Evolutionary conservation across 352 stramenopile genomes (phyloP).

Genomic region (Globisporangium echinulatum): DNA sequence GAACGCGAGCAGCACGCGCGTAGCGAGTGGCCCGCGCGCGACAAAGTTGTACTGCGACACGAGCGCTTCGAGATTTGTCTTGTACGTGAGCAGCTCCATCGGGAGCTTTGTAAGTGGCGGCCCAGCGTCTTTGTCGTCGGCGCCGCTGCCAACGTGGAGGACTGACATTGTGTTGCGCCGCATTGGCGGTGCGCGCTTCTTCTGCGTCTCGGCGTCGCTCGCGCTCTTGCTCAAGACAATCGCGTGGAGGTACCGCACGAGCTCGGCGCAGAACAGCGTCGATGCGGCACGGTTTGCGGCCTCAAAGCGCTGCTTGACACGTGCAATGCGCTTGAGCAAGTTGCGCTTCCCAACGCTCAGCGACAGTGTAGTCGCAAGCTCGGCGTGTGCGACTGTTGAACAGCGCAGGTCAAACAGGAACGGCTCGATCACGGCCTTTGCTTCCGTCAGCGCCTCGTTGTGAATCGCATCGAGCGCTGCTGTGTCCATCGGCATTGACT

Average conservation of each 20-base stretch:
- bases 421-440: conserved; percentile 39
- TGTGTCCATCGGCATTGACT: conserved; percentile 52
- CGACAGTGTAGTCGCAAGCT: conserved; percentile 40
- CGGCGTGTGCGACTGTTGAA: conserved; percentile 22
- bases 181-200: conserved; percentile 33
- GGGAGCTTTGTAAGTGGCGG: conserved; percentile 42
- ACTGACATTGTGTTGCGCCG: conserved; percentile 44
- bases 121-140: conserved; percentile 17
- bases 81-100: conserved; percentile 68
- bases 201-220: conserved; percentile 45
- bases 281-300: conserved; percentile 57
- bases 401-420: conserved; percentile 49
- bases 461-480: conserved; percentile 39
- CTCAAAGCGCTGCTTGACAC: conserved; percentile 49
- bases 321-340: conserved; percentile 34
- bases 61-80: conserved; percentile 73
- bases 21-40: conserved; percentile 40
- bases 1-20: conserved; percentile 49
- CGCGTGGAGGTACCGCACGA: conserved; percentile 61
- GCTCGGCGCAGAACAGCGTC: conserved; percentile 55
- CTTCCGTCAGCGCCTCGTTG: conserved; percentile 34
- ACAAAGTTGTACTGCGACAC: conserved; percentile 77
- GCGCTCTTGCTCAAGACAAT: conserved; percentile 66
- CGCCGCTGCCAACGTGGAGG: conserved; percentile 24
- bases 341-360: conserved; percentile 59